A percentile compares a stretch with the other conserved stretches of the same genome.
These are phyloP conservation scores for Acanthamoeba culbertsoni DNA, from an alignment of 208 protist genomes.

Conservation along the genomic window DNA sequence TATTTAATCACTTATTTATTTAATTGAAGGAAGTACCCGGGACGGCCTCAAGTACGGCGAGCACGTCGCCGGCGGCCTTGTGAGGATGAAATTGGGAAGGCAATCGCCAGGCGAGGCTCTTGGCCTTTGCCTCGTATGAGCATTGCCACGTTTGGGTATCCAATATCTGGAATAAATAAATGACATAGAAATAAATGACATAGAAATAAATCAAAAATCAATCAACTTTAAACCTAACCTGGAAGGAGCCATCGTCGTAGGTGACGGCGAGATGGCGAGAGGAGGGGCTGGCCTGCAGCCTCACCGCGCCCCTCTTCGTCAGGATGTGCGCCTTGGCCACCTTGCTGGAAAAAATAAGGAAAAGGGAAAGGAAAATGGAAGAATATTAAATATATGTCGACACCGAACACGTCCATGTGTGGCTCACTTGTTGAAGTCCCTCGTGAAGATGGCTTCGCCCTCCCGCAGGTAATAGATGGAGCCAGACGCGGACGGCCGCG, in stretches of 20 bases:
- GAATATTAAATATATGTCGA: no score
- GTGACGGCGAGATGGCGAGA: neutral
- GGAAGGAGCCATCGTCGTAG: neutral
- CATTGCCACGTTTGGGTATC: neutral
- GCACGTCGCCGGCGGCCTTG: neutral
- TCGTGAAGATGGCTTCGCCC: constrained; percentile 1
- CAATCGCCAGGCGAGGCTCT: neutral
- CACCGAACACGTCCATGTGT: no score
- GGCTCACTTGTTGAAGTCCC: constrained; percentile 3
- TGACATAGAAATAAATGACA: neutral
- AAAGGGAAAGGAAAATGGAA: neutral
- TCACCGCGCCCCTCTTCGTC: neutral
- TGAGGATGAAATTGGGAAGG: neutral
- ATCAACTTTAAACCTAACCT: no score
- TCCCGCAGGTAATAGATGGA: neutral
- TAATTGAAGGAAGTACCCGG: neutral
- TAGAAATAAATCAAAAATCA: neutral
- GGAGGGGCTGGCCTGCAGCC: neutral
- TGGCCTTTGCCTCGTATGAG: neutral
- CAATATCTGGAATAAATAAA: neutral
- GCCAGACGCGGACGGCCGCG: neutral
- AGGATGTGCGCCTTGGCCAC: neutral
- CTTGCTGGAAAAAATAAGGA: neutral
- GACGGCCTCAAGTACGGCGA: neutral
- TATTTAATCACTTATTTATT: neutral